These are phyloP conservation scores for Moricandia arvensis DNA, from an alignment of 345 rosid genomes.

Conservation along the genomic window DNA sequence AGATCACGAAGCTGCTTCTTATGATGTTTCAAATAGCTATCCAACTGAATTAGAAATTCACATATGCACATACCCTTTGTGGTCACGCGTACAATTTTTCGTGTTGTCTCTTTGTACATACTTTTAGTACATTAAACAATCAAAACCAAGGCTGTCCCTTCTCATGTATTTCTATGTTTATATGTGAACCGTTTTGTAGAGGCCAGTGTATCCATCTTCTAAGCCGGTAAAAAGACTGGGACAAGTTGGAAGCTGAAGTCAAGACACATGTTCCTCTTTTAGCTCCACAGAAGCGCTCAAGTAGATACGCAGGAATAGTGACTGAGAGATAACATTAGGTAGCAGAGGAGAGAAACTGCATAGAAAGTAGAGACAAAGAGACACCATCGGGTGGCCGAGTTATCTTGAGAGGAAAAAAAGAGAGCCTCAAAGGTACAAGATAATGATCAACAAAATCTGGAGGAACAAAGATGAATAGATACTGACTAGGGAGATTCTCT, in stretches of 20 bases:
- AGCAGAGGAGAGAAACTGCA: too few species aligned
- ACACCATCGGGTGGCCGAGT: neutral
- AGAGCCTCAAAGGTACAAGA: neutral
- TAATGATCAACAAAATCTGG: neutral
- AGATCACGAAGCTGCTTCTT: slow-evolving; percentile 85
- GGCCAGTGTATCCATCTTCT: neutral
- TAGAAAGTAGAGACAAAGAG: neutral
- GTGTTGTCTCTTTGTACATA: neutral
- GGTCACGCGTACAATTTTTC: too few species aligned
- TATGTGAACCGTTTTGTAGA: neutral
- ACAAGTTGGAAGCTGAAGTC: neutral
- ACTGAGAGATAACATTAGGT: too few species aligned
- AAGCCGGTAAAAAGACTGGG: neutral
- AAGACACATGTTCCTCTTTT: neutral
- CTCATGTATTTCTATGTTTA: neutral
- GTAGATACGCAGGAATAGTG: too few species aligned
- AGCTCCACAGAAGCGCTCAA: neutral
- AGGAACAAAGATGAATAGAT: neutral
- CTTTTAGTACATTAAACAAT: neutral
- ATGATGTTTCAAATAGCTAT: slow-evolving; percentile 20
- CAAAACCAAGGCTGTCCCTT: neutral
- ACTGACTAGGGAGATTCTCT: neutral
- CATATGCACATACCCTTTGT: too few species aligned
- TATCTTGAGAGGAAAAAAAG: neutral
- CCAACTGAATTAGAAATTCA: too few species aligned